Base-by-base conservation (phyloP, 2,329 filamentous ascomycete species). In the Furcasterigmium sp. region DNA sequence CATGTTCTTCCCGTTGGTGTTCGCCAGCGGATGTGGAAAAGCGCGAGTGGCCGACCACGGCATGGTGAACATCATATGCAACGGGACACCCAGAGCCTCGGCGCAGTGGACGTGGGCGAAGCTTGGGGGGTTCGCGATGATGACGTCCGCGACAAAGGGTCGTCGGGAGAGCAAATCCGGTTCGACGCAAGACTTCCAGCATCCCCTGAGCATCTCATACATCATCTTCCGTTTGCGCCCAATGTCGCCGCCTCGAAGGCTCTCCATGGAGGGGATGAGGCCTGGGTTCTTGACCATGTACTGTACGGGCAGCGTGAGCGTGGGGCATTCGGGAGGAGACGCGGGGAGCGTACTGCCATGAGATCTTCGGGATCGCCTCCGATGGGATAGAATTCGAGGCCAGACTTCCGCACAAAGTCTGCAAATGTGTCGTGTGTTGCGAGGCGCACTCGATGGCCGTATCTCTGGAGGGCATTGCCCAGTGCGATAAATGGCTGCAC, bases 11-110 rank as follows among this genome's bases (percentile, higher is more conserved):
- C 14, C 44, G 44, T 82, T 73, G 29, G 88, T 78, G 46, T 87
- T 87, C 0, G 84, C 84, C 4, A 89, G 68, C 0, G 85, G 85
- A 53, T 89, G 85, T 0, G 83, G 82, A 46, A 89, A 88, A 1
- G 78, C 74, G 49, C 82, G 79, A 0, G 85, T 89, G 2, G 84
- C 78, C 7, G 82, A 83, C 77, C 83, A 89, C 0, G 85, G 85
- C 84, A 89, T 88, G 2, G 76, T 74, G 42, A 70, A 70, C 59
- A 75, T 69, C 2, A 74, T 50, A 44, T 74, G 69, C 1, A 73
- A 47, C 0, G 71, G 70, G 2, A 73, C 58, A 0, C 61, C 57
- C 2, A 75, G 51, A 0, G 59, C 62, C 46, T 75, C 59, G 1
- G 70, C 69, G 44, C 69, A 73, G 43, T 72, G 68, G 1, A 72